Evolutionary conservation across 768 basidiomycete genomes (phyloP).

Genomic region (Flagelloscypha sp.): DNA sequence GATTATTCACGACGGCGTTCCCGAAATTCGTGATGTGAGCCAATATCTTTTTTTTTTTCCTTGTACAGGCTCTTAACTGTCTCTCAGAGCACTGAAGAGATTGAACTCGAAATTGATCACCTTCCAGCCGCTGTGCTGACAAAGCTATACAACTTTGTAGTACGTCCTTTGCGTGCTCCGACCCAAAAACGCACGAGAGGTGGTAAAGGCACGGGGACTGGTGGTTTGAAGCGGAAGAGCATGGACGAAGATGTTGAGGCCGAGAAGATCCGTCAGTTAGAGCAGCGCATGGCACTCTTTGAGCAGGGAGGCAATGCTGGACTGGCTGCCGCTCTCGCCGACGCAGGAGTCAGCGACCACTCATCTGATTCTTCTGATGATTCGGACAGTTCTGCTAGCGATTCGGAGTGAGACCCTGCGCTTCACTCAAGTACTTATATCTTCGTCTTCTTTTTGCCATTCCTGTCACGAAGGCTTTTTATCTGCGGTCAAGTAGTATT

Average conservation of each 20-base stretch:
- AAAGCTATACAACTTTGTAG: conserved; percentile 92
- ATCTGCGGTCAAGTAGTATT: no score
- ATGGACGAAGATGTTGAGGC: conserved; percentile 97
- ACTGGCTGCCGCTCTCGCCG: conserved; percentile 25
- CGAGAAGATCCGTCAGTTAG: conserved; percentile 87
- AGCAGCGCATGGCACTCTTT: conserved; percentile 81
- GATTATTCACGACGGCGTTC: conserved; percentile 91
- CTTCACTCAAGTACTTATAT: no score
- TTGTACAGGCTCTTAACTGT: conserved; percentile 6
- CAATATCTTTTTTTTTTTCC: conserved; percentile 10
- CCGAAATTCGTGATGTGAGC: conserved; percentile 88
- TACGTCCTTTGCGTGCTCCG: conserved; percentile 66
- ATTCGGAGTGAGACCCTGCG: conserved; percentile 82
- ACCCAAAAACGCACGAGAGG: conserved; percentile 55
- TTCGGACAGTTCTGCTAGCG: conserved; percentile 74
- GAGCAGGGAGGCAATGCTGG: conserved; percentile 45
- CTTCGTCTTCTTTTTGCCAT: no score
- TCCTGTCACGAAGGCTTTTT: no score
- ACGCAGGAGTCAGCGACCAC: conserved; percentile 56
- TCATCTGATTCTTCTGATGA: conserved; percentile 76
- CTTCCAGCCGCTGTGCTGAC: conserved; percentile 81
- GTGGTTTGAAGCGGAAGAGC: conserved; percentile 86
- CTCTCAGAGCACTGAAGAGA: conserved; percentile 86
- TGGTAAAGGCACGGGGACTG: conserved; percentile 79
- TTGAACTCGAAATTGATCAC: conserved; percentile 95